Conservation (phyloP, 2,329 filamentous ascomycete genomes). For the Colletotrichum liriopes region DNA sequence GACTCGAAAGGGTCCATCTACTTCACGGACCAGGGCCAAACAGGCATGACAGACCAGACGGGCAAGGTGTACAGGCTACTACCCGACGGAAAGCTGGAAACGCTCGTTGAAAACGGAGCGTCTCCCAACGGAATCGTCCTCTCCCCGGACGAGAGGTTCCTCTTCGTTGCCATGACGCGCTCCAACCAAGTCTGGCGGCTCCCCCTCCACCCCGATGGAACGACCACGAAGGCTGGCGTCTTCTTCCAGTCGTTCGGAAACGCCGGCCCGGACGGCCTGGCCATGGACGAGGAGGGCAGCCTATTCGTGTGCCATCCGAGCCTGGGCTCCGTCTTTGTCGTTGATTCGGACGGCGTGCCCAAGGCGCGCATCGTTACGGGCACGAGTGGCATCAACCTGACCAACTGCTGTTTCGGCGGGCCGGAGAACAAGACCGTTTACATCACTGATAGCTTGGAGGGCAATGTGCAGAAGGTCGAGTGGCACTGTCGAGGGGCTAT, state of each 20-base stretch:
- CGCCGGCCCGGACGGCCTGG: constrained; percentile 57
- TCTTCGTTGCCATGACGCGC: constrained; percentile 59
- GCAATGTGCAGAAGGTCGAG: constrained; percentile 52
- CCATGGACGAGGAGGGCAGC: constrained; percentile 56
- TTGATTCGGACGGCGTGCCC: constrained; percentile 54
- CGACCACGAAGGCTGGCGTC: constrained; percentile 55
- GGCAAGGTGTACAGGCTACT: constrained; percentile 57
- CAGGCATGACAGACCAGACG: constrained; percentile 59
- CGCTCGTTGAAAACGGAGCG: constrained; percentile 54
- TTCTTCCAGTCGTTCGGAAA: constrained; percentile 60
- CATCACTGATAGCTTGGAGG: constrained; percentile 59
- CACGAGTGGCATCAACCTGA: constrained; percentile 53
- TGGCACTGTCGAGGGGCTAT: constrained; percentile 52
- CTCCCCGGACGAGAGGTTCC: constrained; percentile 55
- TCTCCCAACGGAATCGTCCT: constrained; percentile 59
- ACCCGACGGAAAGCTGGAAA: constrained; percentile 54
- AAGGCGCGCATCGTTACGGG: constrained; percentile 55
- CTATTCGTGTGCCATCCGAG: constrained; percentile 56
- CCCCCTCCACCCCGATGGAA: constrained; percentile 56
- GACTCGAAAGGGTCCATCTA: constrained; percentile 56
- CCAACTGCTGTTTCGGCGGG: constrained; percentile 60
- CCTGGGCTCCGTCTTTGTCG: constrained; percentile 55
- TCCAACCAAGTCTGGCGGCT: constrained; percentile 60
- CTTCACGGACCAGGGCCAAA: constrained; percentile 63
- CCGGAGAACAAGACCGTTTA: constrained; percentile 55